Percentiles rank a stretch among this genome's conserved stretches.
phyloP scores from a whole-genome alignment of 345 rosid genomes.

The Barbarea vulgaris region DNA sequence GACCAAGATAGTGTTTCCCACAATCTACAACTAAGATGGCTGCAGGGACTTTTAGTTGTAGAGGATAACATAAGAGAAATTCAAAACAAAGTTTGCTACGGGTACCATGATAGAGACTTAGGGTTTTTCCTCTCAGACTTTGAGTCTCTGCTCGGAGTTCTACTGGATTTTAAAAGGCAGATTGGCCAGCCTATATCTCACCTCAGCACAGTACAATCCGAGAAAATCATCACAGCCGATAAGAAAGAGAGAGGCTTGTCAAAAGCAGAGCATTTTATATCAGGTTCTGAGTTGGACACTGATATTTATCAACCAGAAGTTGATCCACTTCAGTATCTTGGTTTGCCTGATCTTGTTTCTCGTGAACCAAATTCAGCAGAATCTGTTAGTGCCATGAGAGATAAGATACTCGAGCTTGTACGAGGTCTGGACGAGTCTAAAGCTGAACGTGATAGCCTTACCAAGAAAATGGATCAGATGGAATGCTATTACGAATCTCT shows the following conservation, averaged over 20 bases:
- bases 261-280: slow-evolving; percentile 50
- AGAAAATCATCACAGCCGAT: slow-evolving; percentile 42
- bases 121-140: slow-evolving; percentile 63
- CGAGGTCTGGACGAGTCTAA: slow-evolving; percentile 88
- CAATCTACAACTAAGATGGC: slow-evolving; percentile 58
- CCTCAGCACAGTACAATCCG: slow-evolving; percentile 47
- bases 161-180: slow-evolving; percentile 77
- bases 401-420: slow-evolving; percentile 78
- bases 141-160: slow-evolving; percentile 57
- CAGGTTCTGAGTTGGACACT: slow-evolving; percentile 55
- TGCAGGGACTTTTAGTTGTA: slow-evolving; percentile 64
- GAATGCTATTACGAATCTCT: slow-evolving; percentile 96
- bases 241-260: slow-evolving; percentile 45
- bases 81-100: slow-evolving; percentile 67
- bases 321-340: slow-evolving; percentile 70
- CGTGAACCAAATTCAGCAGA: slow-evolving; percentile 61
- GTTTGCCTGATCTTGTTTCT: slow-evolving; percentile 60
- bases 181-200: slow-evolving; percentile 51
- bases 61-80: slow-evolving; percentile 77
- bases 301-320: slow-evolving; percentile 74
- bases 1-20: slow-evolving; percentile 49
- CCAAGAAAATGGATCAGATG: slow-evolving; percentile 97
- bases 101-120: slow-evolving; percentile 67
- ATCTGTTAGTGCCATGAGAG: slow-evolving; percentile 62
- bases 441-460: slow-evolving; percentile 79